phyloP scores from a whole-genome alignment of 2,329 filamentous ascomycete species.

The Pseudocercospora musae region DNA sequence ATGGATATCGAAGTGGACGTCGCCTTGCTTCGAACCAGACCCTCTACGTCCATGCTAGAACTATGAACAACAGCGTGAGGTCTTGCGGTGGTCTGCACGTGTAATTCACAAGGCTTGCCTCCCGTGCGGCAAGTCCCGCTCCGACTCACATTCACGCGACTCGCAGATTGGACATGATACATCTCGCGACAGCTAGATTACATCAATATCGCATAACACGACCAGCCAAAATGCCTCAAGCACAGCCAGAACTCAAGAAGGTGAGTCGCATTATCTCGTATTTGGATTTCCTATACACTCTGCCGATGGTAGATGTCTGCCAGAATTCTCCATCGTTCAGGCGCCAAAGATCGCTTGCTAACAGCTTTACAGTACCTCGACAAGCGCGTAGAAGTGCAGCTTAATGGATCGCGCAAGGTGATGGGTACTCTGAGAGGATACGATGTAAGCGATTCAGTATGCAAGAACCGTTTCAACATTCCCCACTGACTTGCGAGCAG shows the following conservation, averaged over 20 bases:
- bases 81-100: background rate
- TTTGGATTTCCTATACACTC: background rate
- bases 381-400: conserved; percentile 95
- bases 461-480: background rate
- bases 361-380: conserved; percentile 76
- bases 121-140: background rate
- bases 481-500: conserved; percentile 45
- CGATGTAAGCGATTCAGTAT: conserved; percentile 63
- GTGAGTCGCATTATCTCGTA: conserved; percentile 48
- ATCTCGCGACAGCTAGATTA: background rate
- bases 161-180: background rate
- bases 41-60: background rate
- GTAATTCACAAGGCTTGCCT: background rate
- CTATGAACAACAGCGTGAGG: background rate
- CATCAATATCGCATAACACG: background rate
- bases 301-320: background rate
- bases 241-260: conserved; percentile 98
- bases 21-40: too few relatives aligned
- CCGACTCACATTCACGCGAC: background rate
- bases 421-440: conserved; percentile 92
- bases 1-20: too few relatives aligned
- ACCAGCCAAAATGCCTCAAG: conserved; percentile 75
- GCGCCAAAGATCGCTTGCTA: background rate
- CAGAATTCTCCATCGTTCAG: background rate
- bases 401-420: conserved; percentile 97